Base-by-base conservation (phyloP, 768 basidiomycete species). In the Collybia sordida region DNA sequence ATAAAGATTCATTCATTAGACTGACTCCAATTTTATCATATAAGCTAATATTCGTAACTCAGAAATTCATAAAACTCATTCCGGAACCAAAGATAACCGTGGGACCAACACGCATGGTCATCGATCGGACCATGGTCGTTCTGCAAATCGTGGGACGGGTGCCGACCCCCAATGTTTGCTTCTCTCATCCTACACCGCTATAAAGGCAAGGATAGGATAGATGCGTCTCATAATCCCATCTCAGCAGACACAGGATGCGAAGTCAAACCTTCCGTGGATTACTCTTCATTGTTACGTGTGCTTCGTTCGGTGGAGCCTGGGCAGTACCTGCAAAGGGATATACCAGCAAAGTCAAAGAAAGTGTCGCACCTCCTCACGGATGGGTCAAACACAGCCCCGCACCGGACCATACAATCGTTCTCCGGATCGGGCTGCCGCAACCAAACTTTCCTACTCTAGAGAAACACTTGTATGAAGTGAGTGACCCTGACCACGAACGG, bases 371-470 rank as follows among this genome's bases (percentile, higher is more conserved):
- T 14, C 80, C 80, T 51, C 67, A 41, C 23, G 77, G 76, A 9
- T 86, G 83, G 84, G 47, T 64, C 22, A 63, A 66, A 47, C 59
- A 69, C 1, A 67, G 71, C 34, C 74, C 83, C 18, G 68, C 75
- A 8, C 52, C 74, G 1, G 65, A 74, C 52, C 72, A 79, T 55
- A 61, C 59, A n/a, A 72, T 87, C 37, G 63, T 69, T 35, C 75
- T 86, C 56, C 82, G 79, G 50, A 81, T 86, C 40, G 83, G 73
- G 18, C 74, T 86, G 22, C 73, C 72, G 7, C 82, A 81, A 53
- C 72, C 73, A 19, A 71, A 80, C 57, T 82, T 83, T 55, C 56
- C 62, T 35, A 59, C 64, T 21, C 60, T 85, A 47, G 80, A 84
- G 58, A 62, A 75, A 31, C 76, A 79, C 39, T 62, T 85, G 4